A percentile compares a stretch with the other conserved stretches of the same genome.
phyloP scores from a whole-genome alignment of 257 asterid genomes.

The Petunia secreta region DNA sequence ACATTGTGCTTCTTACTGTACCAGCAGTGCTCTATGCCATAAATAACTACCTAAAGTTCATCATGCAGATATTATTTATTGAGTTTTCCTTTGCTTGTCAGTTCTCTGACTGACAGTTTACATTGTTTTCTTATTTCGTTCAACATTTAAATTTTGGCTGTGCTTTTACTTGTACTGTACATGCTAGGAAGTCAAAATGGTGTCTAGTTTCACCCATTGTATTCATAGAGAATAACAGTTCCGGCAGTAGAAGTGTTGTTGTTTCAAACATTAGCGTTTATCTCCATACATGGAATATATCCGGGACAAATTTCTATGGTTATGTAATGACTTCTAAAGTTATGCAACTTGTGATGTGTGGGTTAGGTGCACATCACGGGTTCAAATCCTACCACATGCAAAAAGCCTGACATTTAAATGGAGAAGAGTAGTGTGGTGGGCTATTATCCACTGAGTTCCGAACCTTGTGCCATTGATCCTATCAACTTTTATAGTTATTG shows the following conservation, averaged over 20 bases:
- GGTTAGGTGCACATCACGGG: too few species aligned
- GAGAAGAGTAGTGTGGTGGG: too few species aligned
- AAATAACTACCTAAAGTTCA: constrained; percentile 88
- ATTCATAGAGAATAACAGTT: constrained; percentile 10
- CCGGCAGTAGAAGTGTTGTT: background rate
- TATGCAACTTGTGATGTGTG: too few species aligned
- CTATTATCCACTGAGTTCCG: too few species aligned
- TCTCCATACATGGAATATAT: background rate
- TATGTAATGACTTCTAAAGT: background rate
- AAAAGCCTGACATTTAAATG: too few species aligned
- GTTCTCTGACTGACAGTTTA: background rate
- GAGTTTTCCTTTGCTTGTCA: constrained; percentile 6
- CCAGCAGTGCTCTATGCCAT: constrained; percentile 95
- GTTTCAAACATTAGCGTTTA: background rate
- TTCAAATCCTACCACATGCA: too few species aligned
- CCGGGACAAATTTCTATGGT: background rate
- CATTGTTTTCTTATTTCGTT: background rate
- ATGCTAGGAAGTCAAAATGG: background rate
- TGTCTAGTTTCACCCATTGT: constrained; percentile 14
- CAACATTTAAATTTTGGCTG: background rate
- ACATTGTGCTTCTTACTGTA: constrained; percentile 77
- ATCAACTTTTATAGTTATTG: background rate
- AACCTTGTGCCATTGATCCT: too few species aligned
- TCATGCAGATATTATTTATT: constrained; percentile 73
- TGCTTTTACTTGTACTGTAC: constrained; percentile 11